Evolutionary conservation across 2,329 filamentous ascomycete genomes (phyloP).

Genomic region (Pestalotiopsis sp.): DNA sequence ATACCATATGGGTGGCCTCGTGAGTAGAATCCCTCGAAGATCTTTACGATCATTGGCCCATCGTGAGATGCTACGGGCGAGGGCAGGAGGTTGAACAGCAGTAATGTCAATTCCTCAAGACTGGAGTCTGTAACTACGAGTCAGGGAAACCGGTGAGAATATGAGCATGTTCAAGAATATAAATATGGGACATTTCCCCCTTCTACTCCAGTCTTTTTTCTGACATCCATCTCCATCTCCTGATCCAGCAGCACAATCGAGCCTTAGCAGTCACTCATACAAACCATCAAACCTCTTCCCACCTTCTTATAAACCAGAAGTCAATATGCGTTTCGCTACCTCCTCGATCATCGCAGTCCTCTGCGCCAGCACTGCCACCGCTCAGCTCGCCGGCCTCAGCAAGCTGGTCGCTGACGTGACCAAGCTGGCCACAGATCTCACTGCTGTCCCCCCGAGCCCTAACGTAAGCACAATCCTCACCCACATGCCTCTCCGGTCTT

Average conservation of each 20-base stretch:
- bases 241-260: background rate
- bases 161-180: background rate
- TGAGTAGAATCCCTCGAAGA: background rate
- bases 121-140: background rate
- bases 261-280: background rate
- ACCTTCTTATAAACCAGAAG: background rate
- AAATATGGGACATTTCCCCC: background rate
- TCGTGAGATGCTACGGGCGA: background rate
- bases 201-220: background rate
- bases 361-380: background rate
- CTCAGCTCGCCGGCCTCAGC: background rate
- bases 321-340: background rate
- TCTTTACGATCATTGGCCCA: background rate
- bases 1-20: background rate
- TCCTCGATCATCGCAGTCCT: background rate
- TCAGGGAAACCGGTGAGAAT: background rate
- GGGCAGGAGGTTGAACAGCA: background rate
- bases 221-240: background rate
- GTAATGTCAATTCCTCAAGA: background rate
- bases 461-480: background rate
- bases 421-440: background rate
- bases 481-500: background rate
- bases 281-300: background rate
- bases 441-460: background rate
- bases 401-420: background rate